Percentiles rank a stretch among this genome's conserved stretches.
Conservation (phyloP, 1,139 yeast genomes). For the Casaregolazyma suthepensis region DNA sequence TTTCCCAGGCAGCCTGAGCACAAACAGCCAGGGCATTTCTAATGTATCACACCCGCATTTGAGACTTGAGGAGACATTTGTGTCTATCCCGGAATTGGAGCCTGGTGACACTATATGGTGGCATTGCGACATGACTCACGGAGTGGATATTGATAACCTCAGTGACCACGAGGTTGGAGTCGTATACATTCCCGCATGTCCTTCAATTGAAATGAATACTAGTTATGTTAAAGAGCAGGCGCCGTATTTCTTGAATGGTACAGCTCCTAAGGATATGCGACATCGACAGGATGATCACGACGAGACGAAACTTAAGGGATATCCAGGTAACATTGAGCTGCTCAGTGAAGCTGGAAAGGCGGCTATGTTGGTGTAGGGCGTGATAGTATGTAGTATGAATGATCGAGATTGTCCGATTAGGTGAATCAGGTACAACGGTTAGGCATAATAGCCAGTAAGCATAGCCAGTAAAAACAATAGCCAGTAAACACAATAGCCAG, state of each 20-base stretch:
- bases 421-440: no score
- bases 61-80: slow-evolving; percentile 18
- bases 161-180: slow-evolving; percentile 39
- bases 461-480: no score
- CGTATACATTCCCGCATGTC: slow-evolving; percentile 33
- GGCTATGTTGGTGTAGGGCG: background rate
- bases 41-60: slow-evolving; percentile 24
- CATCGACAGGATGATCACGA: background rate
- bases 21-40: slow-evolving; percentile 30
- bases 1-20: slow-evolving; percentile 17
- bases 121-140: slow-evolving; percentile 44
- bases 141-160: slow-evolving; percentile 38
- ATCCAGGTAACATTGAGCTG: background rate
- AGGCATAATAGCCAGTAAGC: no score
- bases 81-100: slow-evolving; percentile 19
- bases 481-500: no score
- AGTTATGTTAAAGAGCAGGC: slow-evolving; percentile 28
- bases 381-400: background rate
- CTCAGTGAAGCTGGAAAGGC: background rate
- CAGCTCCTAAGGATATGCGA: slow-evolving; percentile 31
- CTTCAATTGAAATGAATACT: slow-evolving; percentile 23
- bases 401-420: background rate
- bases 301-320: background rate
- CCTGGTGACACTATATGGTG: slow-evolving; percentile 41
- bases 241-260: slow-evolving; percentile 26